Evolutionary conservation across 2,329 filamentous ascomycete genomes (phyloP).

Genomic region (Pestalotiopsis sp.): DNA sequence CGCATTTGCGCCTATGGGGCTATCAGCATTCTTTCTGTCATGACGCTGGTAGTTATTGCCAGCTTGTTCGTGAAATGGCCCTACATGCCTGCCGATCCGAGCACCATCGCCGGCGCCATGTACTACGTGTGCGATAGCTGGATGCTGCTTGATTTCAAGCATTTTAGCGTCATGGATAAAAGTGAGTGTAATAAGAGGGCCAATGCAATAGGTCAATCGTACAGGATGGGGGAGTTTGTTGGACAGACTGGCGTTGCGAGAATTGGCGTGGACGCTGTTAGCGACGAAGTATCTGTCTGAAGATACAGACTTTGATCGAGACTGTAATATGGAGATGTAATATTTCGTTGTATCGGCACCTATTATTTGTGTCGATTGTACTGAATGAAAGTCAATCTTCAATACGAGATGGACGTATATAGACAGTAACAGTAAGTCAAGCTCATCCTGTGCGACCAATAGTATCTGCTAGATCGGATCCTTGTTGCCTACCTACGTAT

Average conservation of each 20-base stretch:
- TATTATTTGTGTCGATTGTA: too few relatives aligned
- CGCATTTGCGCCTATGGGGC: constrained; percentile 32
- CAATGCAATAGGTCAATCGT: constrained; percentile 27
- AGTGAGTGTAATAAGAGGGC: constrained; percentile 31
- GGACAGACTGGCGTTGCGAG: constrained; percentile 26
- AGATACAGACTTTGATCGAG: not conserved
- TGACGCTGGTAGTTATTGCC: constrained; percentile 33
- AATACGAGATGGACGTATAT: too few relatives aligned
- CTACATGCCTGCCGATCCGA: constrained; percentile 36
- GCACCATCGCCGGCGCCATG: constrained; percentile 35
- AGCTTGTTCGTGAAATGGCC: constrained; percentile 35
- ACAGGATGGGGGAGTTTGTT: constrained; percentile 32
- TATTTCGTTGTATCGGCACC: too few relatives aligned
- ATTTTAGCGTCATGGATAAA: constrained; percentile 26
- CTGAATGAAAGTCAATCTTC: too few relatives aligned
- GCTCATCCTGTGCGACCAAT: too few relatives aligned
- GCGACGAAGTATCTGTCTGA: not conserved
- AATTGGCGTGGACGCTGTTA: constrained; percentile 26
- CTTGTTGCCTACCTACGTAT: too few relatives aligned
- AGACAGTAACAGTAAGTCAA: too few relatives aligned
- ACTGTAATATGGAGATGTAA: too few relatives aligned
- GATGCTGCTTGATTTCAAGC: constrained; percentile 32
- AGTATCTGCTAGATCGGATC: too few relatives aligned
- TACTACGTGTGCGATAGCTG: constrained; percentile 34
- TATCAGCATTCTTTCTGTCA: constrained; percentile 33